Conservation (phyloP, 2,329 filamentous ascomycete species). For the Ophiostoma ulmi region DNA sequence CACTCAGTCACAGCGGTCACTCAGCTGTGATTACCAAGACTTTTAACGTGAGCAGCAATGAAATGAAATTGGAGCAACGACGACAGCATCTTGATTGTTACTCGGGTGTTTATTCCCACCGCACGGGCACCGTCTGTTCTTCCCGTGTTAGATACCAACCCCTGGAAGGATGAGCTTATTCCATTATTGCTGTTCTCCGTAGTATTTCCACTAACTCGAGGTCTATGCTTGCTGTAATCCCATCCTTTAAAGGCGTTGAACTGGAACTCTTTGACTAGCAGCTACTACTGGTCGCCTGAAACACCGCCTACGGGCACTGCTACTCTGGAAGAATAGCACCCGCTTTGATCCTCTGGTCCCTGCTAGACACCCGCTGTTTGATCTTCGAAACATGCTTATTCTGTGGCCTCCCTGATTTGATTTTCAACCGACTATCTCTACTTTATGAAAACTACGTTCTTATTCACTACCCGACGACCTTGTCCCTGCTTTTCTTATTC, state of each 20-base stretch:
- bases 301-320: not conserved
- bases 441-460: too few relatives aligned
- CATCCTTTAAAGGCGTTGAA: not conserved
- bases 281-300: not conserved
- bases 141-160: not conserved
- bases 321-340: not conserved
- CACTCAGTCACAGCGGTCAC: not conserved
- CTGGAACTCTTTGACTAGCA: too few relatives aligned
- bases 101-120: not conserved
- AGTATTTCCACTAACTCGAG: not conserved
- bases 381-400: constrained; percentile 10
- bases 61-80: too few relatives aligned
- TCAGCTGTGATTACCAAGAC: not conserved
- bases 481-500: not conserved
- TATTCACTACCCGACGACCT: not conserved
- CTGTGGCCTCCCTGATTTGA: not conserved
- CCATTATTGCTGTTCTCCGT: not conserved
- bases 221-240: not conserved
- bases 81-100: too few relatives aligned
- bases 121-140: constrained; percentile 1
- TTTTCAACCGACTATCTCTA: not conserved
- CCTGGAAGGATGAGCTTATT: not conserved
- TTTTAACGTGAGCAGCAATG: too few relatives aligned
- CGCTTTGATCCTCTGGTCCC: not conserved
- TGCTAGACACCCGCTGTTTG: constrained; percentile 8